phyloP scores from a whole-genome alignment of 2,329 filamentous ascomycete genomes.

The Ceratocystiopsis sp. region DNA sequence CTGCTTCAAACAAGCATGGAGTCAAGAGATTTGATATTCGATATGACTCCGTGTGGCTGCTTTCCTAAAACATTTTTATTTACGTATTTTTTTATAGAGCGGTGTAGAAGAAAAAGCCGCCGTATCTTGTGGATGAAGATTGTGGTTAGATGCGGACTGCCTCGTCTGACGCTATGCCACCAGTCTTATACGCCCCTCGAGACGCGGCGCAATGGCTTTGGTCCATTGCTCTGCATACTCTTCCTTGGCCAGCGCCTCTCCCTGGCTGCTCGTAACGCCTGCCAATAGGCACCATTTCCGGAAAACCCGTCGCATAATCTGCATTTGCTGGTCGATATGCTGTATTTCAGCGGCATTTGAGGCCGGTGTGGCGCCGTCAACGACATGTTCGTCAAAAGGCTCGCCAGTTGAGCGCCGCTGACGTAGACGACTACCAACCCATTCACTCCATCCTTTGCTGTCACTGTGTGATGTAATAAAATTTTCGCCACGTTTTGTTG shows the following conservation, averaged over 20 bases:
- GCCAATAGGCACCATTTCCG: conserved; percentile 57
- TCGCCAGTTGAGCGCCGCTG: conserved; percentile 16
- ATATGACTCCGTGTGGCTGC: too few species aligned
- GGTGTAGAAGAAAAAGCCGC: too few species aligned
- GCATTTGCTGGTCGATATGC: conserved; percentile 28
- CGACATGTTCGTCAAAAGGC: conserved; percentile 27
- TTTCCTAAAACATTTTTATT: too few species aligned
- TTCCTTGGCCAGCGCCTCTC: conserved; percentile 38
- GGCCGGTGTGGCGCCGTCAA: conserved; percentile 18
- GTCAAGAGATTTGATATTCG: too few species aligned
- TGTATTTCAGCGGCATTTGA: conserved; percentile 24
- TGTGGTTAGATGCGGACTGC: too few species aligned
- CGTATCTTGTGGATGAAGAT: too few species aligned
- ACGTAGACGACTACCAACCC: conserved; percentile 20
- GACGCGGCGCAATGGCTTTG: conserved; percentile 55
- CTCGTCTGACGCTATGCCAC: conserved; percentile 10
- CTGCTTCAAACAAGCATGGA: too few species aligned
- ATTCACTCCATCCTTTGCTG: conserved; percentile 18
- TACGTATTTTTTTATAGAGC: too few species aligned
- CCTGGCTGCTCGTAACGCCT: conserved; percentile 37
- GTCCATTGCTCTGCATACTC: conserved; percentile 56
- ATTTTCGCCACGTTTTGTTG: not conserved
- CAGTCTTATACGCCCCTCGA: conserved; percentile 59
- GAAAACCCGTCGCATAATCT: conserved; percentile 51
- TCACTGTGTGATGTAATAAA: not conserved